Conservation (phyloP, 2,329 filamentous ascomycete species). For the Berkeleyomyces basicola region DNA sequence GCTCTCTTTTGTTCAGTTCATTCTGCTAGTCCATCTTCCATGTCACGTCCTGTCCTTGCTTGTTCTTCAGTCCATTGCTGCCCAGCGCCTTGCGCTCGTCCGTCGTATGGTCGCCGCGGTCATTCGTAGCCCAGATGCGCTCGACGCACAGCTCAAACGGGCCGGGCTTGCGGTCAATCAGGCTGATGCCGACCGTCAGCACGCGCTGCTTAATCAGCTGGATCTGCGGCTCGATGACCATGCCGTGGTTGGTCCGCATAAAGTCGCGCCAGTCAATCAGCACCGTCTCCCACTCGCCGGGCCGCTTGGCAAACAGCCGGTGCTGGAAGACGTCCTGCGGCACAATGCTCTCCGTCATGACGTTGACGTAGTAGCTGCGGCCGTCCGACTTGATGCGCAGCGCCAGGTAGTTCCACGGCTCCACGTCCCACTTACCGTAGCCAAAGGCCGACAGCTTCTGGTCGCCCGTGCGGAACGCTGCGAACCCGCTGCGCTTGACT, state of each 20-base stretch:
- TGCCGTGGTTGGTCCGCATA: slow-evolving; percentile 83
- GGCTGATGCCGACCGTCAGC: slow-evolving; percentile 65
- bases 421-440: slow-evolving; percentile 71
- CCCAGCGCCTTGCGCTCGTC: slow-evolving; percentile 6
- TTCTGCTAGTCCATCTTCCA: slow-evolving; percentile 11
- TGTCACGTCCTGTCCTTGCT: slow-evolving; percentile 11
- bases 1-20: neutral
- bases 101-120: slow-evolving; percentile 13
- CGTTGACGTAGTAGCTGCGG: slow-evolving; percentile 81
- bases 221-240: slow-evolving; percentile 81
- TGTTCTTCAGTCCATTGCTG: slow-evolving; percentile 12
- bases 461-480: slow-evolving; percentile 75
- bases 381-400: slow-evolving; percentile 82
- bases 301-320: slow-evolving; percentile 59
- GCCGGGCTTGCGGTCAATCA: slow-evolving; percentile 78
- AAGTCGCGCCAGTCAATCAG: slow-evolving; percentile 82
- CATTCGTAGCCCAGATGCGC: slow-evolving; percentile 79
- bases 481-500: slow-evolving; percentile 68
- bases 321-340: slow-evolving; percentile 96
- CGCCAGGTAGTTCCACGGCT: slow-evolving; percentile 74
- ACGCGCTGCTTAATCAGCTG: slow-evolving; percentile 80
- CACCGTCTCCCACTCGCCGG: slow-evolving; percentile 91
- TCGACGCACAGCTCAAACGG: slow-evolving; percentile 78
- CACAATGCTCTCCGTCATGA: slow-evolving; percentile 87
- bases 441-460: slow-evolving; percentile 69